Evolutionary conservation across 176 grass and related monocot species (phyloP).

Genomic region (Aegilops umbellulata): DNA sequence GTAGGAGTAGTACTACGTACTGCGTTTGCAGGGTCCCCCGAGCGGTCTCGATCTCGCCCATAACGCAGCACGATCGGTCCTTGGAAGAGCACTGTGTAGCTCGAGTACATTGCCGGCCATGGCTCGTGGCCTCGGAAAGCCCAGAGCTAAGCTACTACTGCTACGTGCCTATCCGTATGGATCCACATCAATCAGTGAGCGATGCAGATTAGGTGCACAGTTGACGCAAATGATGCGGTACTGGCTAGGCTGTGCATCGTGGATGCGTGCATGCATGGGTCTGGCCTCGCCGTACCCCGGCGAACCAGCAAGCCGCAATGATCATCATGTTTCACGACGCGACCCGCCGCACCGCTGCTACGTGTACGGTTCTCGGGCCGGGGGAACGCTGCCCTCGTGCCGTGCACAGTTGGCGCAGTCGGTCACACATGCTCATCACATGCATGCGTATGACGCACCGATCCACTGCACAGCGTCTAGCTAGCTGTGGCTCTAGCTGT

Average conservation of each 20-base stretch:
- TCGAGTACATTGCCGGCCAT: background rate
- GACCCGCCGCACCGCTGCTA: background rate
- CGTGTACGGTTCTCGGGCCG: background rate
- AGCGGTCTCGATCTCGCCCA: slow-evolving; percentile 10
- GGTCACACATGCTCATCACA: slow-evolving; percentile 1
- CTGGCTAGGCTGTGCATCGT: background rate
- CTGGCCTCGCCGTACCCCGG: background rate
- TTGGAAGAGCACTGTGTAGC: background rate
- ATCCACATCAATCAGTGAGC: background rate
- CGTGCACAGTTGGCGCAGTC: background rate
- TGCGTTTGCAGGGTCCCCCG: background rate
- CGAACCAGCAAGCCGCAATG: background rate
- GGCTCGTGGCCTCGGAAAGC: background rate
- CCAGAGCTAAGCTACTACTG: too few relatives aligned
- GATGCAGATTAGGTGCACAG: background rate
- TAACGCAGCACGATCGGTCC: background rate
- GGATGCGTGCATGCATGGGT: background rate
- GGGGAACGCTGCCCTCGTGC: background rate
- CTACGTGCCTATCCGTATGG: background rate
- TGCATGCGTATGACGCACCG: background rate
- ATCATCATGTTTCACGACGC: background rate
- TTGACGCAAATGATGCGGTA: background rate
- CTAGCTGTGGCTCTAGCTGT: background rate
- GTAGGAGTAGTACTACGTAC: too few relatives aligned
- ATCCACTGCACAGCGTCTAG: background rate